phyloP scores from a whole-genome alignment of 306 rosid species.

The Pueraria montana region DNA sequence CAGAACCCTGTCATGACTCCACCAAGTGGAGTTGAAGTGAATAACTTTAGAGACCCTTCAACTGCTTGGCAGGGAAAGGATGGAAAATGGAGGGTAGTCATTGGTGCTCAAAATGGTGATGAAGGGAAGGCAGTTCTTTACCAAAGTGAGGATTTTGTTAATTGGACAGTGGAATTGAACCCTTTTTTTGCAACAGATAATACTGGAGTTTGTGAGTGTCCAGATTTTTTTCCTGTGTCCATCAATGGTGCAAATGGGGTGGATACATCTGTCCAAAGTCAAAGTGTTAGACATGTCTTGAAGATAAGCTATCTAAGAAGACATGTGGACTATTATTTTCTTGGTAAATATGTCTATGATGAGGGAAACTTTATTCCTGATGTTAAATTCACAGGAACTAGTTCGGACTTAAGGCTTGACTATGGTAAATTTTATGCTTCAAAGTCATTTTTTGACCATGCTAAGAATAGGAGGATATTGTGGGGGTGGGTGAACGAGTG shows the following conservation, averaged over 20 bases:
- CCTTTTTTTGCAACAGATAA: background rate
- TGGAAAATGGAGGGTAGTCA: constrained; percentile 5
- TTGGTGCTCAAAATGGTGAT: constrained; percentile 16
- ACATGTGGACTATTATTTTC: constrained; percentile 53
- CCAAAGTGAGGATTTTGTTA: constrained; percentile 10
- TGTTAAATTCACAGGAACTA: constrained; percentile 48
- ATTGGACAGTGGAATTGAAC: background rate
- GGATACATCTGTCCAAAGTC: constrained; percentile 50
- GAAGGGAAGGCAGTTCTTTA: background rate
- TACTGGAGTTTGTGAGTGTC: background rate
- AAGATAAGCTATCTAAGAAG: constrained; percentile 53
- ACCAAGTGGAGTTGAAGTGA: background rate
- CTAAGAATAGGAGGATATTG: constrained; percentile 62
- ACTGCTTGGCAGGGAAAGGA: constrained; percentile 2
- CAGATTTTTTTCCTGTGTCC: background rate
- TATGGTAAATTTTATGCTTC: constrained; percentile 73
- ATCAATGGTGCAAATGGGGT: constrained; percentile 51
- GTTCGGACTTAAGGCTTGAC: constrained; percentile 56
- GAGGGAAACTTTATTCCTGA: constrained; percentile 53
- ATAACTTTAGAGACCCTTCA: constrained; percentile 3
- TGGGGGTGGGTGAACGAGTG: constrained; percentile 64
- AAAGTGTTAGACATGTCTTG: constrained; percentile 55
- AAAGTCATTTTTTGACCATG: constrained; percentile 62
- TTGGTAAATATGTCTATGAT: constrained; percentile 57
- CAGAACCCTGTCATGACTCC: constrained; percentile 6